Conservation (phyloP, 2,329 filamentous ascomycete genomes). For the Epicoccum sorghinum region DNA sequence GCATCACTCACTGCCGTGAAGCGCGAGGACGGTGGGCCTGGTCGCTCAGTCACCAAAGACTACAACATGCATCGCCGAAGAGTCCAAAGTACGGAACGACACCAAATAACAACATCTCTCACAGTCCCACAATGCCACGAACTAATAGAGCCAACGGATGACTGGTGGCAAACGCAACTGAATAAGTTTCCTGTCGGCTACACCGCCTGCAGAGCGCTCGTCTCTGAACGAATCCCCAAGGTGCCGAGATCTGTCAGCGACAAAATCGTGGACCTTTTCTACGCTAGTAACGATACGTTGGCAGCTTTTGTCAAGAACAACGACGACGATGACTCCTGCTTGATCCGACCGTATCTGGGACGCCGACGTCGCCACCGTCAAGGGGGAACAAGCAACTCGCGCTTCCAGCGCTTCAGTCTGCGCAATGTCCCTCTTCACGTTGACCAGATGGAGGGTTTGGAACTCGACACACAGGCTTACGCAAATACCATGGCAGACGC, state of each 20-base stretch:
- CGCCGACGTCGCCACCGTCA: not conserved
- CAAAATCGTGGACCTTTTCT: not conserved
- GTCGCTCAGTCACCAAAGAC: not conserved
- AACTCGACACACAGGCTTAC: conserved; percentile 35
- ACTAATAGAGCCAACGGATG: not conserved
- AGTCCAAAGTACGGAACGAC: not conserved
- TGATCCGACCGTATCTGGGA: not conserved
- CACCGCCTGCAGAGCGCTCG: not conserved
- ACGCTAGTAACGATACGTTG: not conserved
- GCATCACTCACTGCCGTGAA: not conserved
- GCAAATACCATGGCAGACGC: conserved; percentile 56
- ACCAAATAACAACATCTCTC: not conserved
- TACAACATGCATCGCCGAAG: not conserved
- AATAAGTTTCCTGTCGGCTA: not conserved
- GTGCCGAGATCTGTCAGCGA: not conserved
- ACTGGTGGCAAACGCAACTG: not conserved
- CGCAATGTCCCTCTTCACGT: not conserved
- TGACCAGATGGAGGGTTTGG: not conserved
- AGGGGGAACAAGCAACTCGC: not conserved
- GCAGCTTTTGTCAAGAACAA: not conserved
- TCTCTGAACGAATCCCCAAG: not conserved
- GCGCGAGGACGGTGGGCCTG: not conserved
- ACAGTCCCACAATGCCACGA: not conserved
- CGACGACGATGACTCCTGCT: not conserved
- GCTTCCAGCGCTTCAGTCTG: not conserved